Evolutionary conservation across 805 yeast genomes (phyloP).

Genomic region (Lipomyces mesembrius): DNA sequence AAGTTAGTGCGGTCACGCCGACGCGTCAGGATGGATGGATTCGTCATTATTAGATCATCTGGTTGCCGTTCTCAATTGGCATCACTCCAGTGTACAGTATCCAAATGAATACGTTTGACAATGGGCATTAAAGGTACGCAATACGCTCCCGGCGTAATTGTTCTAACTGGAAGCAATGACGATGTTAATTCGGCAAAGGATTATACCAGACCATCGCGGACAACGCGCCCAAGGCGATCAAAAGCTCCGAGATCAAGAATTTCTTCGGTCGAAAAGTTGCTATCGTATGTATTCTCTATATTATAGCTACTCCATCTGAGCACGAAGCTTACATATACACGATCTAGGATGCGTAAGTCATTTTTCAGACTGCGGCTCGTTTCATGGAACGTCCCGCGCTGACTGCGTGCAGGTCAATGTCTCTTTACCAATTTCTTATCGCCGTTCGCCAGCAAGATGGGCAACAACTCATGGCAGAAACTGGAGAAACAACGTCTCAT

Average conservation of each 20-base stretch:
- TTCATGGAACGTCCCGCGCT: neutral
- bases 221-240: slow-evolving; percentile 83
- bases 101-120: neutral
- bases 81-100: neutral
- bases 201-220: slow-evolving; percentile 85
- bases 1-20: too few species aligned
- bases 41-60: too few species aligned
- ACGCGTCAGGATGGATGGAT: too few species aligned
- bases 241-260: slow-evolving; percentile 77
- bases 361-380: neutral
- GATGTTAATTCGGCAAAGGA: slow-evolving; percentile 52
- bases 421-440: slow-evolving; percentile 89
- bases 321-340: slow-evolving; percentile 3
- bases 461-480: slow-evolving; percentile 82
- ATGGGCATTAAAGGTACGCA: slow-evolving; percentile 59
- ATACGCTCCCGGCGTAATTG: neutral
- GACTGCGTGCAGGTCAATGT: slow-evolving; percentile 76
- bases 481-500: slow-evolving; percentile 92
- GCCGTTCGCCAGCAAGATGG: slow-evolving; percentile 98
- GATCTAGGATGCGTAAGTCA: slow-evolving; percentile 42
- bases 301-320: neutral
- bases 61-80: neutral
- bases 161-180: neutral
- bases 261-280: slow-evolving; percentile 97
- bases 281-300: slow-evolving; percentile 53